Conservation (phyloP, 108 stramenopile species). For the Conticribra weissflogii region DNA sequence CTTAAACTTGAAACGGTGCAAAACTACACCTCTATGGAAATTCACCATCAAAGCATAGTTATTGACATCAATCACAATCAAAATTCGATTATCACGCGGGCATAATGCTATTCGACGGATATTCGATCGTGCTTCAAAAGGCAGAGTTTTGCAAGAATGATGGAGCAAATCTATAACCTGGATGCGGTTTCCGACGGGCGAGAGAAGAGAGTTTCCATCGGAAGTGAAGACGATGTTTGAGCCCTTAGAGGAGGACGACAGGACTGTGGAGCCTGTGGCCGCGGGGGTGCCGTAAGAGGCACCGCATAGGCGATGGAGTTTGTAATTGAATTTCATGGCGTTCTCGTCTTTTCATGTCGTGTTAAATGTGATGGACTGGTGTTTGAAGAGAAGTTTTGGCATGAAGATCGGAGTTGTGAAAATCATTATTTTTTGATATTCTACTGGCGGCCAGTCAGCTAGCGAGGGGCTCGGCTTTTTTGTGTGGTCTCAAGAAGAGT, state of each 20-base stretch:
- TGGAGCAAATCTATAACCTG: conserved; percentile 89
- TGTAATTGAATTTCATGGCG: conserved; percentile 93
- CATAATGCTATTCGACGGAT: conserved; percentile 88
- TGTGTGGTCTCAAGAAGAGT: no score
- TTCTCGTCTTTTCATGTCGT: background rate
- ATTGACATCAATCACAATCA: conserved; percentile 86
- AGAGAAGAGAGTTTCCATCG: conserved; percentile 89
- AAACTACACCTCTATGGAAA: conserved; percentile 81
- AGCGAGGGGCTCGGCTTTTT: no score
- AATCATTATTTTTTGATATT: background rate
- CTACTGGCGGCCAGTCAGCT: no score
- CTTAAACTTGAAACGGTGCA: conserved; percentile 96
- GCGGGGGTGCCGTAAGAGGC: conserved; percentile 89
- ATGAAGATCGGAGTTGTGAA: background rate
- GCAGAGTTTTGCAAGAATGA: conserved; percentile 88
- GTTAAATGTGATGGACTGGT: conserved; percentile 1
- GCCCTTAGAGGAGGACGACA: conserved; percentile 61
- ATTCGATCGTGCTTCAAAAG: conserved; percentile 90
- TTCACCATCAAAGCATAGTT: conserved; percentile 82
- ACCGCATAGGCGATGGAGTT: conserved; percentile 93
- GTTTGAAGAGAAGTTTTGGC: background rate
- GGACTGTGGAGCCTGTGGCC: conserved; percentile 47
- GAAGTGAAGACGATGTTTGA: conserved; percentile 93
- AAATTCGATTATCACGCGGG: conserved; percentile 77
- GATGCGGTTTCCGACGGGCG: conserved; percentile 93